A percentile compares a stretch with the other conserved stretches of the same genome.
phyloP scores from a whole-genome alignment of 306 rosid genomes.

The Quillaja saponaria region DNA sequence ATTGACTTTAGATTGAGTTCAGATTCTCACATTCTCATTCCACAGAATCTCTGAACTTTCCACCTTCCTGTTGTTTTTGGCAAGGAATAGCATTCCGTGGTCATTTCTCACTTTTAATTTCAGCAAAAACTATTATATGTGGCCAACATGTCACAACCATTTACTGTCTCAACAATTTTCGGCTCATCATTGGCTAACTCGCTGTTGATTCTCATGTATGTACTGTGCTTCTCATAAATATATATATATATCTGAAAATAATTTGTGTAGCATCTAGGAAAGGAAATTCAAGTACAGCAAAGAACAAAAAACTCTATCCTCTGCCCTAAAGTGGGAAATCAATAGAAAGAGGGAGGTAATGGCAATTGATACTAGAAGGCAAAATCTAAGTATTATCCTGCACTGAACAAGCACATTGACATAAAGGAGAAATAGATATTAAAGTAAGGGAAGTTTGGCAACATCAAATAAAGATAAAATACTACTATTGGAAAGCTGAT shows the following conservation, averaged over 20 bases:
- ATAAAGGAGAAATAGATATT: conserved; percentile 32
- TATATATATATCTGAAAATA: conserved; percentile 29
- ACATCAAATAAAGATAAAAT: conserved; percentile 40
- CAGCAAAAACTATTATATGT: conserved; percentile 51
- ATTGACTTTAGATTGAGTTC: conserved; percentile 62
- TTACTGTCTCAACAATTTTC: conserved; percentile 26
- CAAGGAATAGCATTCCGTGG: conserved; percentile 96
- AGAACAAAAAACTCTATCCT: conserved; percentile 38
- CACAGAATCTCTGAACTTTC: conserved; percentile 51
- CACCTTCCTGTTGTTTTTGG: conserved; percentile 35
- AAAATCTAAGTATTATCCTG: conserved; percentile 33
- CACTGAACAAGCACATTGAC: conserved; percentile 34
- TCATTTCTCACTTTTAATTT: conserved; percentile 80
- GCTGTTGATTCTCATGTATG: conserved; percentile 33
- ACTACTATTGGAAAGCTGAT: conserved; percentile 34
- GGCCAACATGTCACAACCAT: conserved; percentile 44
- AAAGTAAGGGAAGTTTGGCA: conserved; percentile 45
- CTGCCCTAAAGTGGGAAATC: conserved; percentile 42
- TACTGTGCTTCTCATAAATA: conserved; percentile 37
- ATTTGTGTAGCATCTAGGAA: conserved; percentile 38
- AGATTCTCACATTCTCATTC: conserved; percentile 80
- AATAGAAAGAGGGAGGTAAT: conserved; percentile 31
- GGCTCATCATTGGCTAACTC: conserved; percentile 49
- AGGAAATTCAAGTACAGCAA: conserved; percentile 41
- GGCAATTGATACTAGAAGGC: conserved; percentile 35